A percentile compares a stretch with the other conserved stretches of the same genome.
phyloP scores from a whole-genome alignment of 345 rosid species.

The Cardamine resedifolia region DNA sequence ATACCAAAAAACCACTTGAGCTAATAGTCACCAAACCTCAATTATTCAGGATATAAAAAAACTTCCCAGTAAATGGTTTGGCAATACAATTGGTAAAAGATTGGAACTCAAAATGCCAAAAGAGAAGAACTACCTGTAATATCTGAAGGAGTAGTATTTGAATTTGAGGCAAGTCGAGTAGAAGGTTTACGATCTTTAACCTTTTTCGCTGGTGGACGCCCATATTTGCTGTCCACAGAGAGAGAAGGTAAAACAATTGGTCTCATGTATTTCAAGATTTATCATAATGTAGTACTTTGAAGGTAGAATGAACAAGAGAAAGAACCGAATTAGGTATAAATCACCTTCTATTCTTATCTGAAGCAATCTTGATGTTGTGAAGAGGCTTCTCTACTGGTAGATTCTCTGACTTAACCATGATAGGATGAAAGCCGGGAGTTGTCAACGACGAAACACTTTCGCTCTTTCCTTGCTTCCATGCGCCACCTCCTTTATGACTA shows the following conservation, averaged over 20 bases:
- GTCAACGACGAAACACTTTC: conserved; percentile 57
- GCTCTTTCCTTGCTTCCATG: conserved; percentile 75
- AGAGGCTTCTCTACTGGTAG: conserved; percentile 55
- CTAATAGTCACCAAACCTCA: conserved; percentile 17
- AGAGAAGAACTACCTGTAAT: conserved; percentile 53
- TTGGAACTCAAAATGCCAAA: conserved; percentile 1
- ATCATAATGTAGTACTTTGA: conserved; percentile 9
- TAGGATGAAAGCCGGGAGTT: conserved; percentile 54
- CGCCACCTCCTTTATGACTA: conserved; percentile 67
- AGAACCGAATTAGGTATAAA: conserved; percentile 23
- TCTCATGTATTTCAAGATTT: background rate
- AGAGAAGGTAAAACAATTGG: background rate
- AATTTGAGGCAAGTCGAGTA: conserved; percentile 51
- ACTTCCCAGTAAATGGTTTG: background rate
- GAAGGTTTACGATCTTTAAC: conserved; percentile 74
- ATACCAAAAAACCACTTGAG: conserved; percentile 4
- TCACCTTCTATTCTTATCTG: conserved; percentile 81
- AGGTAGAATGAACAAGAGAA: conserved; percentile 16
- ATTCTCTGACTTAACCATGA: conserved; percentile 63
- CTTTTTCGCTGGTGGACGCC: conserved; percentile 83
- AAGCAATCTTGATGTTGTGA: conserved; percentile 54
- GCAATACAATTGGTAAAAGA: background rate
- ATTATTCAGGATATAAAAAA: conserved; percentile 9
- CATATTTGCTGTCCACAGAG: conserved; percentile 66
- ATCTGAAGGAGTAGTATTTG: conserved; percentile 52